Evolutionary conservation across 2,329 filamentous ascomycete genomes (phyloP).

Genomic region (Talaromyces sp.): DNA sequence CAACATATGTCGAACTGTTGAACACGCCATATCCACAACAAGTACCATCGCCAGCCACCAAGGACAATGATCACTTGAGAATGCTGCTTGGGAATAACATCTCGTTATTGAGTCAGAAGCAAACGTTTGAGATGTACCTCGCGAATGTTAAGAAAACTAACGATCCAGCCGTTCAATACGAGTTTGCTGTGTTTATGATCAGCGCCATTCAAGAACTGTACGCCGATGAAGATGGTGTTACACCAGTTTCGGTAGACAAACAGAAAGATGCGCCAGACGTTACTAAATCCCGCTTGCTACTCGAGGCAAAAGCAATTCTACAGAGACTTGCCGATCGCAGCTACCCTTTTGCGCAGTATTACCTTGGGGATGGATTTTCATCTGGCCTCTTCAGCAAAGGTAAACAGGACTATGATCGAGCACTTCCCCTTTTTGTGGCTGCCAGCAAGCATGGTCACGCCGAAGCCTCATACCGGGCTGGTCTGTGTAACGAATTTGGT

Average conservation of each 20-base stretch:
- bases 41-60: conserved; percentile 59
- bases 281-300: conserved; percentile 66
- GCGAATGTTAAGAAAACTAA: conserved; percentile 97
- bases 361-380: conserved; percentile 89
- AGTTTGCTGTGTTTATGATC: conserved; percentile 93
- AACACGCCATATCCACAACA: conserved; percentile 78
- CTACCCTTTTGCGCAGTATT: conserved; percentile 97
- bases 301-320: conserved; percentile 85
- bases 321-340: conserved; percentile 81
- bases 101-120: conserved; percentile 82
- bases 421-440: conserved; percentile 87
- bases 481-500: conserved; percentile 94
- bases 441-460: conserved; percentile 97
- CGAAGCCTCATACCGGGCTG: conserved; percentile 90
- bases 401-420: conserved; percentile 85
- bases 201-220: conserved; percentile 79
- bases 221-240: conserved; percentile 39
- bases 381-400: conserved; percentile 95
- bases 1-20: conserved; percentile 63
- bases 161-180: conserved; percentile 86
- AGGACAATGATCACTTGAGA: conserved; percentile 80
- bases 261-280: conserved; percentile 36
- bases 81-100: conserved; percentile 82
- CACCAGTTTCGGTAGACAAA: conserved; percentile 25
- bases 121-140: conserved; percentile 97